Conservation (phyloP, 441 rosid species). For the Daphne laureola region DNA sequence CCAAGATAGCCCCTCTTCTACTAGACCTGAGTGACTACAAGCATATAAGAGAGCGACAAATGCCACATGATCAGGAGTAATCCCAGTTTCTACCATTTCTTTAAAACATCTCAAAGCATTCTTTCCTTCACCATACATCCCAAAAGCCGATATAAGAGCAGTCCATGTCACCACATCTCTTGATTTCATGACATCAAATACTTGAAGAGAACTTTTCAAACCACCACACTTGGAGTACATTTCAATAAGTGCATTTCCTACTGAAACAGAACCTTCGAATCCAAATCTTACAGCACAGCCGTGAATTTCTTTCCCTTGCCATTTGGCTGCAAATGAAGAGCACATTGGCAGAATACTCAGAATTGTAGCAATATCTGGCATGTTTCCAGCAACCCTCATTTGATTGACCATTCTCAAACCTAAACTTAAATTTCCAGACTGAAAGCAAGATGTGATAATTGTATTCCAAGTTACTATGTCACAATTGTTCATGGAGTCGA, state of each 20-base stretch:
- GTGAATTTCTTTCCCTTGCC: conserved; percentile 59
- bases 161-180: conserved; percentile 76
- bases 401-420: conserved; percentile 35
- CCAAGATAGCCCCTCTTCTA: conserved; percentile 36
- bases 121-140: conserved; percentile 56
- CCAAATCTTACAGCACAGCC: conserved; percentile 45
- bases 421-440: conserved; percentile 34
- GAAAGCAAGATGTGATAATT: conserved; percentile 39
- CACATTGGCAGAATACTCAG: conserved; percentile 39
- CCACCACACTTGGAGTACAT: conserved; percentile 70
- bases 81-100: conserved; percentile 31
- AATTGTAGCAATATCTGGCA: conserved; percentile 34
- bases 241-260: conserved; percentile 60
- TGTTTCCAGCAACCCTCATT: conserved; percentile 29
- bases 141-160: conserved; percentile 50
- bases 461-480: conserved; percentile 52
- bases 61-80: conserved; percentile 35
- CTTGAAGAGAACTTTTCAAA: conserved; percentile 27
- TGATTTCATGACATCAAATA: conserved; percentile 40
- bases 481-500: conserved; percentile 27
- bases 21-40: conserved; percentile 54
- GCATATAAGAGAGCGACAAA: conserved; percentile 44
- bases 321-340: conserved; percentile 45
- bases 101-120: conserved; percentile 40
- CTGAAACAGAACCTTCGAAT: conserved; percentile 33